Evolutionary conservation across 148 eudicot genomes (phyloP), one percentile per base, ranked within the genome.

Genomic region (Fallopia convolvulus): DNA sequence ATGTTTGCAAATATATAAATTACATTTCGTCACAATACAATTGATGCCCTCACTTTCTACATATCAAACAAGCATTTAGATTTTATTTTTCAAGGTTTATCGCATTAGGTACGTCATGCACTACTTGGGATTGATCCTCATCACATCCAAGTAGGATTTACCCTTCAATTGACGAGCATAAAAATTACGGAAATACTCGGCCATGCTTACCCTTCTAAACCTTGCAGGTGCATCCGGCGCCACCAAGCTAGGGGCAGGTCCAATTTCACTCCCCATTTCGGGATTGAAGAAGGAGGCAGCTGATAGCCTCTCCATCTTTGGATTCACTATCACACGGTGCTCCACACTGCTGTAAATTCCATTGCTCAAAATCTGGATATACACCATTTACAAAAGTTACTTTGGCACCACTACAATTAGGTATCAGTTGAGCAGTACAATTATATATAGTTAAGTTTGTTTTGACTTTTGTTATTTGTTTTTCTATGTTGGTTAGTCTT

Each of bases 321-420:
- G 55, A 68, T 84, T 77, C 48, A 84, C 79, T 3, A 77, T 68
- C n/a, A 76, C 79, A 3, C 84, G 82, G 46, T 82, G 84, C 79
- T 82, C 83, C 8, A 82, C 68, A 78, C 86, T 84, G 23, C 58
- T 76, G 66, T 84, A 84, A 50, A 79, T 52, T 26, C 86, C 86
- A 47, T 84, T 84, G 2, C 82, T 79, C 39, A 76, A 55, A 18
- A 84, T 80, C 87, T 82, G 23, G 20, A 74, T 20, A 10, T 7
- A 4, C 39, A 47, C 47, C 47, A 44, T 44, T 44, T 44, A 44
- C 47, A 44, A 8, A 1, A 8, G 8, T 44, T 9, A 44, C 47
- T 44, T 44, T 44, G 47, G 47, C 47, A 44, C 8, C 47, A 44
- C 47, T 44, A 44, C 2, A 8, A 44, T 44, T 9, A 44, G 10